Evolutionary conservation across 2,329 filamentous ascomycete species (phyloP).

Genomic region (Paramyrothecium roridum): DNA sequence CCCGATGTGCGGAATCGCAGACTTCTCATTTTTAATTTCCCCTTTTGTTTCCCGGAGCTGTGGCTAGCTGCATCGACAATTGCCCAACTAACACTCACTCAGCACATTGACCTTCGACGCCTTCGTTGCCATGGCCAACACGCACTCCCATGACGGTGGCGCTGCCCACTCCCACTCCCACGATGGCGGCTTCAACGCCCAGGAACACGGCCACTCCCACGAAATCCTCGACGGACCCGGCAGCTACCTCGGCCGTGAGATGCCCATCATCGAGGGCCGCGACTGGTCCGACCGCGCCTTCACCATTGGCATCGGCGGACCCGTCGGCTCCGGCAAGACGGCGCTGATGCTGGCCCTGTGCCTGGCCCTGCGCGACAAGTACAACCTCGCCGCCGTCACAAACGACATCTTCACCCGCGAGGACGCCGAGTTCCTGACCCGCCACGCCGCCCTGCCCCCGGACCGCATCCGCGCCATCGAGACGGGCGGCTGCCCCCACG

Average conservation of each 20-base stretch:
- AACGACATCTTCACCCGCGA: conserved; percentile 99
- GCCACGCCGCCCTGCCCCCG: conserved; percentile 77
- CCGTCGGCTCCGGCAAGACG: conserved; percentile 95
- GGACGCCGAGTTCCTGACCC: conserved; percentile 95
- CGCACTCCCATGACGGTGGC: conserved; percentile 55
- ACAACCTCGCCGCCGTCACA: conserved; percentile 91
- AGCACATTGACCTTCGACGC: neutral
- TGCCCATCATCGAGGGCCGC: conserved; percentile 87
- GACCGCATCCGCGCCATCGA: conserved; percentile 91
- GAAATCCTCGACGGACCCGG: conserved; percentile 94
- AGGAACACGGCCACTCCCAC: conserved; percentile 90
- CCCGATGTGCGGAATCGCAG: too few species aligned
- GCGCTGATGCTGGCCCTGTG: conserved; percentile 95
- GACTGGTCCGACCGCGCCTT: conserved; percentile 89
- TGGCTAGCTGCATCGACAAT: too few species aligned
- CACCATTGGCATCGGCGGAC: conserved; percentile 96
- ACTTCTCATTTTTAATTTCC: too few species aligned
- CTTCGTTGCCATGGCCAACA: conserved; percentile 29
- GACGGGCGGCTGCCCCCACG: conserved; percentile 95
- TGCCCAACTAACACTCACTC: too few species aligned
- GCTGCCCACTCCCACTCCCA: conserved; percentile 57
- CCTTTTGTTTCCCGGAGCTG: too few species aligned
- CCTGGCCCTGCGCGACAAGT: conserved; percentile 72
- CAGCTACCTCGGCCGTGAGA: conserved; percentile 83
- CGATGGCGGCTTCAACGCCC: conserved; percentile 43